Percentiles rank a stretch among this genome's conserved stretches.
Conservation (phyloP, 768 basidiomycete genomes). For the Clavulina sp. region DNA sequence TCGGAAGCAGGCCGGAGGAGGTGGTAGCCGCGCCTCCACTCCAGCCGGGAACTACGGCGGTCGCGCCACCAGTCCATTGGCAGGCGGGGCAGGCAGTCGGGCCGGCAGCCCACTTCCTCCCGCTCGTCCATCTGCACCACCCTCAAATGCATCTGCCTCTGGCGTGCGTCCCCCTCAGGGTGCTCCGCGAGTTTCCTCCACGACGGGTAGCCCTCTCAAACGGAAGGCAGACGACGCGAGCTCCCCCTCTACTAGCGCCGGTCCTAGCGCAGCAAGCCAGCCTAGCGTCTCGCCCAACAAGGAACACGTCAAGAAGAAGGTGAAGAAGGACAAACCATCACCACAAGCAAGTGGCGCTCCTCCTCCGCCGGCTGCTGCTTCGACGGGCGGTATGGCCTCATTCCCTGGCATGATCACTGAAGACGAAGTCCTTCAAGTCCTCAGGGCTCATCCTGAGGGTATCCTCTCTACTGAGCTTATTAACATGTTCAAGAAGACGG, state of each 20-base stretch:
- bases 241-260: not conserved
- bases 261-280: not conserved
- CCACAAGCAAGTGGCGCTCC: not conserved
- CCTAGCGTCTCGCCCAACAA: not conserved
- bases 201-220: not conserved
- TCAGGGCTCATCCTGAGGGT: not conserved
- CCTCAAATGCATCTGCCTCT: constrained; percentile 16
- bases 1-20: constrained; percentile 32
- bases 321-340: constrained; percentile 1
- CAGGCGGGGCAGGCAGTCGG: constrained; percentile 20
- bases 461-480: not conserved
- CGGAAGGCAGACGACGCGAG: constrained; percentile 6
- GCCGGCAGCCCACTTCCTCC: constrained; percentile 11
- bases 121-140: constrained; percentile 27
- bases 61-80: constrained; percentile 29
- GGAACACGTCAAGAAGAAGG: constrained; percentile 28
- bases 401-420: constrained; percentile 5
- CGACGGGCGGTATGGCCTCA: not conserved
- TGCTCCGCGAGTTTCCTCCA: constrained; percentile 21
- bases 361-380: not conserved
- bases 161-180: constrained; percentile 36
- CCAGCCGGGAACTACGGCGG: constrained; percentile 31
- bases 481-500: not conserved
- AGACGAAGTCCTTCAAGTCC: not conserved
- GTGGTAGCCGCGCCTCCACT: constrained; percentile 5